A percentile compares a stretch with the other conserved stretches of the same genome.
Conservation (phyloP, 192 early-diverging fungal species). For the Podila horticola region DNA sequence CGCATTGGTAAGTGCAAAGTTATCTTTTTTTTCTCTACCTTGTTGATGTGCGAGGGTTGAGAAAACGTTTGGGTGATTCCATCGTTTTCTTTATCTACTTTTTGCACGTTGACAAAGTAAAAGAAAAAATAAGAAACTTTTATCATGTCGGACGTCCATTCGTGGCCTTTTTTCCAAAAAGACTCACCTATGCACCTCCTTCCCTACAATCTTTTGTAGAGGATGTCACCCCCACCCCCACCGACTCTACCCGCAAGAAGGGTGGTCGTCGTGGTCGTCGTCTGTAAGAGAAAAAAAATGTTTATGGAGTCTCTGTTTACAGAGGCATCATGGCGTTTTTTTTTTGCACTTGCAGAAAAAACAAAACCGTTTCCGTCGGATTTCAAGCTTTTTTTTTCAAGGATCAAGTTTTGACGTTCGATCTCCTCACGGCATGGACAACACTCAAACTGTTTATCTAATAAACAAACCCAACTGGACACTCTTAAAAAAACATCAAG, state of each 20-base stretch:
- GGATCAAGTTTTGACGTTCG: neutral
- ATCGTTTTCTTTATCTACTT: neutral
- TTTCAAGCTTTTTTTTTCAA: neutral
- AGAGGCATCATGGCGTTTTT: neutral
- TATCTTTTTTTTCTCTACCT: neutral
- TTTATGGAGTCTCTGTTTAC: neutral
- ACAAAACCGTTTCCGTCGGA: neutral
- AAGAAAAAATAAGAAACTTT: neutral
- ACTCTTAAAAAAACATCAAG: neutral
- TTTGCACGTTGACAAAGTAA: neutral
- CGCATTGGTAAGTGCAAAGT: conserved; percentile 71
- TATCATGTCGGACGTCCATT: conserved; percentile 90
- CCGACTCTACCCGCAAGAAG: conserved; percentile 98
- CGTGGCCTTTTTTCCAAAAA: conserved; percentile 88
- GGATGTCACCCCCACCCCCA: conserved; percentile 98
- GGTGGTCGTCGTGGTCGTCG: conserved; percentile 99
- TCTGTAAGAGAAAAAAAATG: conserved; percentile 63
- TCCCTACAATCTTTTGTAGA: conserved; percentile 68
- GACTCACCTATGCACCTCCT: neutral
- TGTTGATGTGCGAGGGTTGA: neutral
- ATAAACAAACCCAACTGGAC: neutral
- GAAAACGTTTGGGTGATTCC: neutral
- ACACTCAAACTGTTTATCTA: neutral
- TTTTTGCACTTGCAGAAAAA: neutral
- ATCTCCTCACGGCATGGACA: conserved; percentile 7